phyloP scores from a whole-genome alignment of 768 basidiomycete species.

The Kwoniella pini region DNA sequence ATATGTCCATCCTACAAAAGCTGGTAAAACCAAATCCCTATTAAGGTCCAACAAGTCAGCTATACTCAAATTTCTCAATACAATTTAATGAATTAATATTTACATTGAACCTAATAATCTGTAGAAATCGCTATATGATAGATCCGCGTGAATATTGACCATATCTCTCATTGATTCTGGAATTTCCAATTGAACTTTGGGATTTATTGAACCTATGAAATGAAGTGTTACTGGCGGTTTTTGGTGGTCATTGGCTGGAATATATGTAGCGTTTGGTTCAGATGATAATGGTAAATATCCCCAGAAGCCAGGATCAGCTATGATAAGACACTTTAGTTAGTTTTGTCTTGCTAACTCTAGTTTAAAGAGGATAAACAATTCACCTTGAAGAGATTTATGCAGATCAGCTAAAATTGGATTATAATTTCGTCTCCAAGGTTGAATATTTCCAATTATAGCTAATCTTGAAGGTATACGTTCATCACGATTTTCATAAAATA shows the following conservation, averaged over 20 bases:
- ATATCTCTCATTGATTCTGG: conserved; percentile 15
- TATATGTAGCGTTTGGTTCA: conserved; percentile 9
- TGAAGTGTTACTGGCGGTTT: conserved; percentile 19
- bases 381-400: conserved; percentile 4
- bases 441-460: conserved; percentile 21
- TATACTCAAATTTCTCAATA: too few relatives aligned
- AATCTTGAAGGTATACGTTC: conserved; percentile 18
- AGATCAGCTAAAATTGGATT: conserved; percentile 18
- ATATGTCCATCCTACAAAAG: conserved; percentile 21
- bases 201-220: conserved; percentile 10
- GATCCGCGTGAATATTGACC: conserved; percentile 12
- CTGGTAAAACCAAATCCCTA: conserved; percentile 23
- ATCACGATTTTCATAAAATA: conserved; percentile 7
- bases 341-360: too few relatives aligned
- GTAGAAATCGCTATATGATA: conserved; percentile 20
- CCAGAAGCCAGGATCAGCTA: conserved; percentile 8
- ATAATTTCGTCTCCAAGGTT: conserved; percentile 18
- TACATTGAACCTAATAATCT: conserved; percentile 20
- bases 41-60: too few relatives aligned
- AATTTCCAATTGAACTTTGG: conserved; percentile 5
- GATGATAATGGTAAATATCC: conserved; percentile 11
- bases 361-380: too few relatives aligned
- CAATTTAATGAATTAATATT: background rate
- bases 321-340: too few relatives aligned
- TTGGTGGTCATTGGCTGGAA: background rate